Evolutionary conservation across 164 flowering plant species (phyloP), one percentile per base, ranked within the genome.

Genomic region (Dillenia turbinata): DNA sequence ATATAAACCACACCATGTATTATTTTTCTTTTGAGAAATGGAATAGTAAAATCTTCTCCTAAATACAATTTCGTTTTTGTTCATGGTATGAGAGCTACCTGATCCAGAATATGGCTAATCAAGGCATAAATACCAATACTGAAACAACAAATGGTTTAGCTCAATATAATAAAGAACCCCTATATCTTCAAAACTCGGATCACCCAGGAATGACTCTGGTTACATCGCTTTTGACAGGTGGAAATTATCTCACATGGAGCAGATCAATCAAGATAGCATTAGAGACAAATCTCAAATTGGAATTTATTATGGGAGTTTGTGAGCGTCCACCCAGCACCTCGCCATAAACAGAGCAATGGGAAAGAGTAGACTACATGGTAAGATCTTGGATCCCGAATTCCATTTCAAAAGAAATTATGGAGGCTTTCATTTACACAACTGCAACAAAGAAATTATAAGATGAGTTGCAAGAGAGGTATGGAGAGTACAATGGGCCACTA

Each of bases 181-280:
- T 52, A 3, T 47, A 47, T 19, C 48, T 16, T 26, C 49, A 44
- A 9, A 49, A 46, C n/a, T n/a, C 60, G 3, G 40, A 47, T 44
- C 14, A 59, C 48, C 62, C 52, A 8, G 52, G 62, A 17, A 49
- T 9, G 43, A 59, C 43, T 11, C 43, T 58, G 11, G 61, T 58
- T 12, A 9, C 61, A 9, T 5, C 61, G 45, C 49, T 33, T 19
- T 52, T 59, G 9, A 45, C n/a, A 14, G 51, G 1, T 26, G 49
- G 47, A 4, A 58, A 58, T 17, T 58, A 58, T 45, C 24, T 52
- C 1, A 59, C 44, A 0, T 59, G 43, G 62, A 47, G 24, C 15
- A 47, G 16, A 10, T 40, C 44, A 4, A 59, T 47, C 44, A 17
- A 47, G 8, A 47, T 59, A 52, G 62, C 43, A 1, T 47, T 59